phyloP scores from a whole-genome alignment of 2,329 filamentous ascomycete genomes.

The Exophiala spinifera region DNA sequence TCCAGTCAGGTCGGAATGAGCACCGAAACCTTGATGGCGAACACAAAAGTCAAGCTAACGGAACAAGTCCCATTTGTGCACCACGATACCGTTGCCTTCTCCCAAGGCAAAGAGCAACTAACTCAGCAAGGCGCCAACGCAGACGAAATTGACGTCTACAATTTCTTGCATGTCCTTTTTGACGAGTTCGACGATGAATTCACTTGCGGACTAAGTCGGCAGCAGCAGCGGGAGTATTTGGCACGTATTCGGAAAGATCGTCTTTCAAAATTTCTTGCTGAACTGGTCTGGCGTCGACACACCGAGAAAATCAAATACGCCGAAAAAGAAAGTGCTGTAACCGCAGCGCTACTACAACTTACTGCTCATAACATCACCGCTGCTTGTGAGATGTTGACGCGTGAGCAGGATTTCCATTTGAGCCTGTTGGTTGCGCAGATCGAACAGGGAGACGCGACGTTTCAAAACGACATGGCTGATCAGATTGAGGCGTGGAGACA shows the following conservation, averaged over 20 bases:
- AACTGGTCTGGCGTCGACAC: slow-evolving; percentile 58
- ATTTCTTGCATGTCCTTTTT: slow-evolving; percentile 81
- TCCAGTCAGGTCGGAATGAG: slow-evolving; percentile 10
- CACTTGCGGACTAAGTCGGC: slow-evolving; percentile 40
- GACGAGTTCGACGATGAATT: slow-evolving; percentile 51
- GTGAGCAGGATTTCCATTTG: slow-evolving; percentile 76
- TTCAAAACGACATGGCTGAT: slow-evolving; percentile 69
- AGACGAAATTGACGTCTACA: slow-evolving; percentile 64
- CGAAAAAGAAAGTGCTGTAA: slow-evolving; percentile 70
- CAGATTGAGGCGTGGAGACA: slow-evolving; percentile 84
- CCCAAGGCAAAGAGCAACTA: slow-evolving; percentile 33
- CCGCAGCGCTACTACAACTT: slow-evolving; percentile 70
- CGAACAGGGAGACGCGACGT: slow-evolving; percentile 61
- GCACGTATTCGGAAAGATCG: slow-evolving; percentile 50
- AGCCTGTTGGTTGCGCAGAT: slow-evolving; percentile 81
- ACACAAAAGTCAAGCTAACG: slow-evolving; percentile 43
- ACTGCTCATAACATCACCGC: slow-evolving; percentile 75
- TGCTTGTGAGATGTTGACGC: slow-evolving; percentile 75
- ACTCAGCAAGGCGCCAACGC: slow-evolving; percentile 12
- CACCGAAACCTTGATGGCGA: slow-evolving; percentile 12
- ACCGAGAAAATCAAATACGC: slow-evolving; percentile 54
- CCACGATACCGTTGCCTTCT: slow-evolving; percentile 29
- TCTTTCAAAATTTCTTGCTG: slow-evolving; percentile 43
- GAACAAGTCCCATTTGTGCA: slow-evolving; percentile 58
- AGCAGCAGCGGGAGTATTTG: slow-evolving; percentile 39